A percentile compares a stretch with the other conserved stretches of the same genome.
phyloP scores from a whole-genome alignment of 768 basidiomycete species.

The Kwoniella bestiolae region DNA sequence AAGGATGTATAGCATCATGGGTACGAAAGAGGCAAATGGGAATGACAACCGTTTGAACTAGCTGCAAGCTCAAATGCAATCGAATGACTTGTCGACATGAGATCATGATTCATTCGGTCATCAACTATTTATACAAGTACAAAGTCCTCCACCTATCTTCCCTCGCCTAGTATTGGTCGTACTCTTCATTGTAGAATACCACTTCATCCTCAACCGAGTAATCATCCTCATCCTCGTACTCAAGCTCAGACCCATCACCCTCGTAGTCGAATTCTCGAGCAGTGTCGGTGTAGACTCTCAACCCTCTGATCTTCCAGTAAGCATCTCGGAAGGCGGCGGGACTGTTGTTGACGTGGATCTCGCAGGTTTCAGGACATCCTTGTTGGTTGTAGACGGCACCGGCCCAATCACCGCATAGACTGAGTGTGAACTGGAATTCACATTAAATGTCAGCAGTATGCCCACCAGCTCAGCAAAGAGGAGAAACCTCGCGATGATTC shows the following conservation, averaged over 20 bases:
- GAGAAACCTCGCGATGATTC: conserved; percentile 12
- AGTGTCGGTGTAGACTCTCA: conserved; percentile 6
- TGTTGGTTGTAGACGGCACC: conserved; percentile 9
- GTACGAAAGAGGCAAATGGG: no score
- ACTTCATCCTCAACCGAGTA: neutral
- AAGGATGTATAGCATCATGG: no score
- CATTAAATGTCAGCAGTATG: neutral
- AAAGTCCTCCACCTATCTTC: no score
- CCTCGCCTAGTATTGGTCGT: no score
- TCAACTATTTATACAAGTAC: no score
- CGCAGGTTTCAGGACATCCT: conserved; percentile 16
- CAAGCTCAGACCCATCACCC: neutral
- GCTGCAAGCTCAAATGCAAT: no score
- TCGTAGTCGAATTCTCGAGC: neutral
- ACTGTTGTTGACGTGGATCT: conserved; percentile 6
- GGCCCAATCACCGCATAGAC: conserved; percentile 21
- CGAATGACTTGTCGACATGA: no score
- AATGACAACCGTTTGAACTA: no score
- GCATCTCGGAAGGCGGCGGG: conserved; percentile 16
- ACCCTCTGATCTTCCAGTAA: conserved; percentile 20
- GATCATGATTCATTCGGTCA: no score
- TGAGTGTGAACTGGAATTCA: neutral
- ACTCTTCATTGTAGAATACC: neutral
- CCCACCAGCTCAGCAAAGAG: no score
- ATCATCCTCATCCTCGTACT: neutral